Evolutionary conservation across 2,329 filamentous ascomycete genomes (phyloP), one percentile per base, ranked within the genome.

Genomic region (Teratosphaeria nubilosa): DNA sequence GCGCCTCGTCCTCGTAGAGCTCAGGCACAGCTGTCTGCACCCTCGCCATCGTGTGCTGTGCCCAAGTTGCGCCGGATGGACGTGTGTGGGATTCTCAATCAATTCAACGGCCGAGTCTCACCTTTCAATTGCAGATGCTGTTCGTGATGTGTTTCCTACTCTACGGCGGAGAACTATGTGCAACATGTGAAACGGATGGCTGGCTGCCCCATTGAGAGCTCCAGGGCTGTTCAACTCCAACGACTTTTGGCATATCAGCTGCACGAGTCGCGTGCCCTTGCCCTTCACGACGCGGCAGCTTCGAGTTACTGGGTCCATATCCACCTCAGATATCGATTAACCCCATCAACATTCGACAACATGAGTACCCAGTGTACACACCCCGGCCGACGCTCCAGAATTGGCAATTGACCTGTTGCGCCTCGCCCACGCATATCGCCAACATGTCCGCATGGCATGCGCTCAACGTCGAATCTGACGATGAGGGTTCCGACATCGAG

Each of bases 401-500:
- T n/a, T n/a, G n/a, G n/a, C n/a, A n/a, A 24, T 13, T 16, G 11
- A 22, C 50, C 34, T 41, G 16, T 22, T 48, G 41, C 27, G 27
- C 27, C n/a, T 48, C 41, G n/a, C n/a, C n/a, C 41, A 9, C 16
- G 22, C n/a, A 22, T 20, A 3, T 53, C 22, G 22, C 62, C 56
- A 69, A 51, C 60, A 79, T 79, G 78, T 74, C 78, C 41, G 81
- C 84, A 67, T 97, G 95, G 76, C 85, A 87, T 68, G 90, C 92
- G 56, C 85, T 96, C 73, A 99, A 99, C 72, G 84, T 97, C 75
- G 91, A 96, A 74, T 88, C 90, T 10, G 94, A 96, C 75, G 90
- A 95, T 69, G 89, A 90, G 59, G 79, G 87, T 30, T 30, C 27
- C 63, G 91, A 96, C 70, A 90, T 95, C 67, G 91, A 96, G 74